Evolutionary conservation across 306 rosid genomes (phyloP).

Genomic region (Aeschynomene evenia): DNA sequence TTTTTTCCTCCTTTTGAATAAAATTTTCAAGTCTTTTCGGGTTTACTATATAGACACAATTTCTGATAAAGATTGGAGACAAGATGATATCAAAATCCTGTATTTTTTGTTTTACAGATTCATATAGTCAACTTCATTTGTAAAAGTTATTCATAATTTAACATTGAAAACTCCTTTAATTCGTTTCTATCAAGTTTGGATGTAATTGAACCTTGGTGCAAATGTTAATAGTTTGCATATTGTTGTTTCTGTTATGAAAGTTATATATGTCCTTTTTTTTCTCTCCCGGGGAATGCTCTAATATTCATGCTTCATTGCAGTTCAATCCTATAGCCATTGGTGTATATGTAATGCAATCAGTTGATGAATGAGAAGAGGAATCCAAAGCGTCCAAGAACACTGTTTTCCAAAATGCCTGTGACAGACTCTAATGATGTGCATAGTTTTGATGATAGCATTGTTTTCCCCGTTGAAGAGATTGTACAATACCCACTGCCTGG

Average conservation of each 20-base stretch:
- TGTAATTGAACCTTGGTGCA: conserved; percentile 21
- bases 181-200: not conserved
- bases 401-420: conserved; percentile 61
- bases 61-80: not conserved
- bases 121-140: conserved; percentile 1
- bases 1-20: not conserved
- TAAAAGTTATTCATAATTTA: not conserved
- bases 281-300: conserved; percentile 6
- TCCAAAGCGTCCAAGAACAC: conserved; percentile 63
- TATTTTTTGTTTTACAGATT: not conserved
- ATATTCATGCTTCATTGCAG: conserved; percentile 35
- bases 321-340: conserved; percentile 28
- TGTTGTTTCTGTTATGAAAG: not conserved
- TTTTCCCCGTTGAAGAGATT: conserved; percentile 84
- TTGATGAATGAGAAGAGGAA: conserved; percentile 63
- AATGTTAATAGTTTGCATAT: not conserved
- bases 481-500: conserved; percentile 93
- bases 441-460: conserved; percentile 50
- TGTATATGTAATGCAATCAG: conserved; percentile 71
- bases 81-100: not conserved
- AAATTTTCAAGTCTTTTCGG: not conserved
- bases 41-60: conserved; percentile 1
- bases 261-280: not conserved
- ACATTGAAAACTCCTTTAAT: not conserved
- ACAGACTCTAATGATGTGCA: conserved; percentile 55